Base-by-base conservation (phyloP, 2,329 filamentous ascomycete species). In the Aspergillus bombycis region DNA sequence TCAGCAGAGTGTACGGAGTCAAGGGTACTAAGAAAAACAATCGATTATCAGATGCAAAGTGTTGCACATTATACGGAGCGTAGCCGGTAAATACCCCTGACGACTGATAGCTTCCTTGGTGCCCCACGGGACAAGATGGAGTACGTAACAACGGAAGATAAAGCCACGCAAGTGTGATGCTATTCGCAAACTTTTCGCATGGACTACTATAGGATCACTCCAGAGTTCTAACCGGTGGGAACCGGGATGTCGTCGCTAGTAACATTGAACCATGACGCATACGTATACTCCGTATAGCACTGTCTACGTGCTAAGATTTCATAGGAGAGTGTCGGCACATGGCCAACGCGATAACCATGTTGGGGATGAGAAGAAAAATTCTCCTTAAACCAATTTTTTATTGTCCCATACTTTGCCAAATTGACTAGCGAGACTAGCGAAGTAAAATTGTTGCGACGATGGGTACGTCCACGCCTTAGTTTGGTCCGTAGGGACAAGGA, bases 71-170 rank as follows among this genome's bases (percentile, higher is more conserved):
- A 19, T 41, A 41, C 36, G 36, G 28, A 26, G 28, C 10, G 10
- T 34, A 21, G 50, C 46, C 26, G 7, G 46, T 28, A 32, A 30
- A 34, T 54, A 54, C 52, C 32, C 52, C 52, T 55, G 34, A 53
- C 16, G 28, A 55, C 52, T 38, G 34, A 41, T 55, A 55, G 23
- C 52, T 6, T 38, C 52, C 38, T 10, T 55, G 19, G n/a, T 38
- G 32, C 52, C 52, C 52, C 32, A 55, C 32, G n/a, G 52, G 52
- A 55, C 32, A 32, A 38, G 32, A 38, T 38, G n/a, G n/a, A 38
- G 32, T 55, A 55, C 52, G 32, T 55, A 38, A 38, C 30, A 38
- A 26, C n/a, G 11, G 32, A 55, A 55, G 52, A 55, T 55, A 23
- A 38, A 55, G 52, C 32, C 52, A 12, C 21, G n/a, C 26, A 54